phyloP scores from a whole-genome alignment of 768 basidiomycete genomes.

The Hericium alpestre region DNA sequence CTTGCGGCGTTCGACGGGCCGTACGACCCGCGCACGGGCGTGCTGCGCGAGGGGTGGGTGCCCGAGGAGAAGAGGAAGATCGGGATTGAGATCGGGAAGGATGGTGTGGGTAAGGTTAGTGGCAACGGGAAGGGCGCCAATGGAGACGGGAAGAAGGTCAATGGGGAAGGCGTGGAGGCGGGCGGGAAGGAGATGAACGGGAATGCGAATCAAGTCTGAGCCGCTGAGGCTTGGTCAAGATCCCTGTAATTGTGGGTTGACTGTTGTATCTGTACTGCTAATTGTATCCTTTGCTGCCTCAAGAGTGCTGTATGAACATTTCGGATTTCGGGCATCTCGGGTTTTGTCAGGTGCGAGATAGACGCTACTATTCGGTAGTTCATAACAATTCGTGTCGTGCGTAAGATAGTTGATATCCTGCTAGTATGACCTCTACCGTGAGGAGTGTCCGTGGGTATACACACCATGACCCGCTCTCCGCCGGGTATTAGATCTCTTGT shows the following conservation, averaged over 20 bases:
- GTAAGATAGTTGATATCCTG: no score
- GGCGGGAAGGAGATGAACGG: neutral
- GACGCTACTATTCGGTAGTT: no score
- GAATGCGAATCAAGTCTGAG: neutral
- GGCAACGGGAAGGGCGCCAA: neutral
- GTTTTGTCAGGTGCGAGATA: no score
- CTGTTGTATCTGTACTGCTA: neutral
- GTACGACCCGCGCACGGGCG: slow-evolving; percentile 11
- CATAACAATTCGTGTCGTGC: no score
- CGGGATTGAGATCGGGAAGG: neutral
- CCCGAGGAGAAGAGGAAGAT: neutral
- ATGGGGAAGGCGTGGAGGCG: neutral
- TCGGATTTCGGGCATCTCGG: no score
- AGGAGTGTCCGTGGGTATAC: neutral
- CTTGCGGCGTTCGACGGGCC: slow-evolving; percentile 8
- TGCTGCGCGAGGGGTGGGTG: slow-evolving; percentile 7
- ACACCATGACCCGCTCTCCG: neutral
- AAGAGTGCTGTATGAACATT: no score
- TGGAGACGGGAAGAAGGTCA: neutral
- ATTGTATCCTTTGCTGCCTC: neutral
- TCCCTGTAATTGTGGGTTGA: neutral
- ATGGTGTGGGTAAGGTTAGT: neutral
- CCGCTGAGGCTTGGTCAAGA: neutral
- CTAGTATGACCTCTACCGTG: no score
- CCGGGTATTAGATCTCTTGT: neutral